Evolutionary conservation across 1,284 basidiomycete species (phyloP).

Genomic region (Microstroma glucosiphilum): DNA sequence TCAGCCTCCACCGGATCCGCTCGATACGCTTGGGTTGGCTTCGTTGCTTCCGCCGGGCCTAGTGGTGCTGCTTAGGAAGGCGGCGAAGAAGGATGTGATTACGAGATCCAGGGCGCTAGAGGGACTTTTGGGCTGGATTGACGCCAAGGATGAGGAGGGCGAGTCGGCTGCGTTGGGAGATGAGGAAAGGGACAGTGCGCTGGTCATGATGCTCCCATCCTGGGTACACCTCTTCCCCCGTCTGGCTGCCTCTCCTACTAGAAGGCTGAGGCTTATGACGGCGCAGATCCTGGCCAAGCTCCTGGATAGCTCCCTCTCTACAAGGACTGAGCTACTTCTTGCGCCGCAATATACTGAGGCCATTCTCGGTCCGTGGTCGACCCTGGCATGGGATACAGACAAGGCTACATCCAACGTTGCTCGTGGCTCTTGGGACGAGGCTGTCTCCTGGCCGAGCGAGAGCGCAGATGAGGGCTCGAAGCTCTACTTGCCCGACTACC

Average conservation of each 20-base stretch:
- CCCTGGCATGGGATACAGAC: conserved; percentile 69
- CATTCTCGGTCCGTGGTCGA: conserved; percentile 73
- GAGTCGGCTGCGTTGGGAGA: conserved; percentile 16
- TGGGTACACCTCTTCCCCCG: conserved; percentile 88
- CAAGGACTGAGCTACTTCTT: conserved; percentile 60
- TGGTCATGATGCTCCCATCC: conserved; percentile 69
- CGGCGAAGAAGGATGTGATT: conserved; percentile 85
- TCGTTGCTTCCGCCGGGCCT: conserved; percentile 61
- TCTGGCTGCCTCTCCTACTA: conserved; percentile 72
- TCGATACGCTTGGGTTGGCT: conserved; percentile 76
- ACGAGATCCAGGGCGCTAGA: conserved; percentile 83
- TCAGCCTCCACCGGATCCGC: conserved; percentile 76
- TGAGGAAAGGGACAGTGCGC: conserved; percentile 51
- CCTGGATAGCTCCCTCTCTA: conserved; percentile 54
- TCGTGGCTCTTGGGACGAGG: conserved; percentile 58
- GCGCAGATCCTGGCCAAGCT: conserved; percentile 66
- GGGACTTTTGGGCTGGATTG: conserved; percentile 68
- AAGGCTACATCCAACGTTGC: conserved; percentile 54
- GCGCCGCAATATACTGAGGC: conserved; percentile 63
- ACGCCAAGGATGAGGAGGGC: conserved; percentile 38
- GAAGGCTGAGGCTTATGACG: conserved; percentile 67
- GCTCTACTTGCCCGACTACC: neutral
- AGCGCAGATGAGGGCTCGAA: neutral
- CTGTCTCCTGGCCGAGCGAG: conserved; percentile 44
- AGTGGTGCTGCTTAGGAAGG: conserved; percentile 70